These are phyloP conservation scores for Rostrohypoxylon terebratum DNA, from an alignment of 495 filamentous ascomycete species.

Conservation along the genomic window DNA sequence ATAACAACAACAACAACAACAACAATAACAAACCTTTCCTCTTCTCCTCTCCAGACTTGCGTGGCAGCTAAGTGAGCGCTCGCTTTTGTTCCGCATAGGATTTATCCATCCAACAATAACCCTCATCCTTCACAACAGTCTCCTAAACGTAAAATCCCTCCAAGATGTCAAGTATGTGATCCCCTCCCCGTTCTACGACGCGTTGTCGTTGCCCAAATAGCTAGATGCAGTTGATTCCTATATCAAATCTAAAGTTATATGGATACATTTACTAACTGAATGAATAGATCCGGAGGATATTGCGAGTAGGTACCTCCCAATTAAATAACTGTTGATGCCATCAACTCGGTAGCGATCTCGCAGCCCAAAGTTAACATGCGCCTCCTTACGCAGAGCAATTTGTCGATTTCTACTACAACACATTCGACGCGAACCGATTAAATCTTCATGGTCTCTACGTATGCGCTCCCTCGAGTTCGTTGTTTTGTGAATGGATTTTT, in stretches of 20 bases:
- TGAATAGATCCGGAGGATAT: constrained; percentile 39
- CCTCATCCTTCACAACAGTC: not conserved
- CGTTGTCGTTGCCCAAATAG: constrained; percentile 19
- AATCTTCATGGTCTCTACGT: constrained; percentile 78
- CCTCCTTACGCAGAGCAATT: constrained; percentile 73
- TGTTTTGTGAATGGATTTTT: not conserved
- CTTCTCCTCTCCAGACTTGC: not conserved
- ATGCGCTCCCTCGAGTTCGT: constrained; percentile 1
- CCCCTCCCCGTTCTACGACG: constrained; percentile 11
- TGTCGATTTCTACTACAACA: constrained; percentile 86
- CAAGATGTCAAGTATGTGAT: constrained; percentile 38
- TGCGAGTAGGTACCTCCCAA: constrained; percentile 46
- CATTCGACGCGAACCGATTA: constrained; percentile 77
- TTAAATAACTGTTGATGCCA: constrained; percentile 5
- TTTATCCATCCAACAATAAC: not conserved
- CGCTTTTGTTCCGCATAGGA: not conserved
- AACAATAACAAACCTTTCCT: constrained; percentile 21
- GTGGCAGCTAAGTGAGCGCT: not conserved
- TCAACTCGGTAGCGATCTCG: constrained; percentile 22
- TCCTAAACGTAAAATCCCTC: not conserved
- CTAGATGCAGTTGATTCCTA: not conserved
- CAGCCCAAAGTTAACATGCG: constrained; percentile 32
- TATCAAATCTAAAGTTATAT: not conserved
- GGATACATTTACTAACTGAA: constrained; percentile 7
- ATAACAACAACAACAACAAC: not conserved